Evolutionary conservation across 2,329 filamentous ascomycete genomes (phyloP), one percentile per base, ranked within the genome.

Genomic region (Achaetomium macrosporum): DNA sequence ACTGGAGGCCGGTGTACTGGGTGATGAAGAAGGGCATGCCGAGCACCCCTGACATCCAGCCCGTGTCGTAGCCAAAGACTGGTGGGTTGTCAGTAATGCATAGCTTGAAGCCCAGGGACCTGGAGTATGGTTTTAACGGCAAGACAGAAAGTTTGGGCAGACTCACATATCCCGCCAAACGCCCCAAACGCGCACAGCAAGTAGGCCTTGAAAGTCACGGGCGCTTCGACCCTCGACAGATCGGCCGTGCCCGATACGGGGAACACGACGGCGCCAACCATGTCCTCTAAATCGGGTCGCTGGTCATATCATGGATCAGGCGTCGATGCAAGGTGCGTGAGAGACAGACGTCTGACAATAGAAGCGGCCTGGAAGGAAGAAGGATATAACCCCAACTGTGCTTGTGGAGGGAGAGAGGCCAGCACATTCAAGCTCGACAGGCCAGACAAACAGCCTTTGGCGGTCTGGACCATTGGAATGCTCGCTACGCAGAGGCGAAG

Each of bases 151-250:
- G 7, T 12, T 31, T 12, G 4, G 33, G 13, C 10, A 42, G 9
- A 56, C 62, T 57, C 54, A 64, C 62, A 77, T 62, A 82, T 78
- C 65, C 78, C 79, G 61, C 78, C 79, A 63, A 82, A 81, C 37
- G 79, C 76, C 16, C 79, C 79, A 62, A 82, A 82, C 53, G 76
- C 78, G 62, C 78, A 82, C 69, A 82, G 77, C 35, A 82, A 59
- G 65, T 82, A 82, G 12, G 81, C 80, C 70, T 80, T 80, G 61
- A 76, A 51, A 50, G 78, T 81, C 51, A 81, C 75, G 9, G 78
- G 78, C 29, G 78, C 78, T 64, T 82, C 78, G 60, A 85, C 73
- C 61, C 77, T 77, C 60, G 68, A 69, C 60, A 76, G 70, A 63
- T 82, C 76, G 63, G 69, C 61, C 52, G 75, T 74, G 55, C 73